Evolutionary conservation across 2,329 filamentous ascomycete species (phyloP), one percentile per base, ranked within the genome.

Genomic region (Paramyrothecium sp.): DNA sequence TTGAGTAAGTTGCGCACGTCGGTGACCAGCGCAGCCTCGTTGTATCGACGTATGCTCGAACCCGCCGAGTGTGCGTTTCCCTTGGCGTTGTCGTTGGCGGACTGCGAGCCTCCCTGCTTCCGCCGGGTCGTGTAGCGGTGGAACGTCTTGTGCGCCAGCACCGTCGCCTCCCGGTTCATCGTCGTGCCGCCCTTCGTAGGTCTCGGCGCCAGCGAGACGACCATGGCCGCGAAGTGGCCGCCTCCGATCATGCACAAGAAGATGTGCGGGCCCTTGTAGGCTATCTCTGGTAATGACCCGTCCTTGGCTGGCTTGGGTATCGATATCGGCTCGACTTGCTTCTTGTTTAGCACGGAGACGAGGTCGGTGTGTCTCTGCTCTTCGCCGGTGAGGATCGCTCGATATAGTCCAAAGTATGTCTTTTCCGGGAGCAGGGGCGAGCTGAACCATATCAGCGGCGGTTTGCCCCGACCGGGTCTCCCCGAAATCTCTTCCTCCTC

Each of bases 201-300:
- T 60, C 92, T 90, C 0, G 95, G 93, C 1, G 91, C 87, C 3
- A 98, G 81, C 0, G 92, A 92, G 12, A 99, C 90, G 12, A 98
- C 81, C 93, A 98, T 98, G 53, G 91, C 95, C 1, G 95, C 95
- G 69, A 99, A 99, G 71, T 99, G 95, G 0, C 95, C 95, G 58
- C 95, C 95, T 22, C 95, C 95, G 53, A 99, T 96, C 95, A 99
- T 99, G 74, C 93, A 98, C 51, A 99, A 83, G 70, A 99, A 98
- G 53, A 97, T 87, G 70, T 98, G 93, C 2, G 92, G 91, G 8
- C 89, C 88, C 22, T 87, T 85, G 68, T 89, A 85, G 3, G 79
- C 78, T 11, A 82, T 74, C 2, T 80, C 76, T 2, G 82, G 79
- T 5, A 85, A 72, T 17, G 79, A 77, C 2, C 86, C 84, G 51